A percentile compares a stretch with the other conserved stretches of the same genome.
These are phyloP conservation scores for Monilinia polystroma DNA, from an alignment of 2,329 filamentous ascomycete genomes.

Conservation along the genomic window DNA sequence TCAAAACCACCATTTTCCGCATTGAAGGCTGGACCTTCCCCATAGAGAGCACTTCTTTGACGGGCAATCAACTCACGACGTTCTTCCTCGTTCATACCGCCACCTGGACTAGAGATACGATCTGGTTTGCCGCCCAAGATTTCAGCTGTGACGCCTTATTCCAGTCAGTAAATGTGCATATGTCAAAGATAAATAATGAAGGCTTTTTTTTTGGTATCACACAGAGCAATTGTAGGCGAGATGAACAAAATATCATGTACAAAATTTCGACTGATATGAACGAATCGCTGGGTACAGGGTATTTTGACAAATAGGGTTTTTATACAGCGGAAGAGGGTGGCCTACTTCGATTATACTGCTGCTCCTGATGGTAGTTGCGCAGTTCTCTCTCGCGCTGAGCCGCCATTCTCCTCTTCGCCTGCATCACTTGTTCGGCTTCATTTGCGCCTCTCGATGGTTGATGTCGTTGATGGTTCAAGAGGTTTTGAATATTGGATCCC, in stretches of 20 bases:
- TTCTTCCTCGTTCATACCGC: constrained; percentile 88
- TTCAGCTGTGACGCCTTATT: constrained; percentile 62
- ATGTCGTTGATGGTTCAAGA: constrained; percentile 91
- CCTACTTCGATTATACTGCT: constrained; percentile 99
- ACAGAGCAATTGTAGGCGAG: constrained; percentile 41
- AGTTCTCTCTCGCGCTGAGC: constrained; percentile 98
- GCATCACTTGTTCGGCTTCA: constrained; percentile 98
- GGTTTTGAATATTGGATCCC: constrained; percentile 81
- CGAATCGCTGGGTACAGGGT: constrained; percentile 28
- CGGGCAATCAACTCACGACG: constrained; percentile 94
- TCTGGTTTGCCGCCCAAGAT: constrained; percentile 74
- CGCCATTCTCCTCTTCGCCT: constrained; percentile 98
- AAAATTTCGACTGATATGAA: constrained; percentile 38
- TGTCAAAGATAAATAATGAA: constrained; percentile 15
- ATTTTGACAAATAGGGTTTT: constrained; percentile 44
- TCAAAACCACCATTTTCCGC: constrained; percentile 68
- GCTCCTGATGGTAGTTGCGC: constrained; percentile 99
- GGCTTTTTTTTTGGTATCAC: constrained; percentile 39
- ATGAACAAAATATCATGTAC: constrained; percentile 40
- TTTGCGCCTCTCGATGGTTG: constrained; percentile 77
- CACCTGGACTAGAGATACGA: constrained; percentile 77
- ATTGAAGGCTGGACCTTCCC: constrained; percentile 63
- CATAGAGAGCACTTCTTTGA: constrained; percentile 92
- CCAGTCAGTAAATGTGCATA: constrained; percentile 40
- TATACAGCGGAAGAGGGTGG: constrained; percentile 68